Evolutionary conservation across 1,284 basidiomycete genomes (phyloP).

Genomic region (Neolentinus lepideus): DNA sequence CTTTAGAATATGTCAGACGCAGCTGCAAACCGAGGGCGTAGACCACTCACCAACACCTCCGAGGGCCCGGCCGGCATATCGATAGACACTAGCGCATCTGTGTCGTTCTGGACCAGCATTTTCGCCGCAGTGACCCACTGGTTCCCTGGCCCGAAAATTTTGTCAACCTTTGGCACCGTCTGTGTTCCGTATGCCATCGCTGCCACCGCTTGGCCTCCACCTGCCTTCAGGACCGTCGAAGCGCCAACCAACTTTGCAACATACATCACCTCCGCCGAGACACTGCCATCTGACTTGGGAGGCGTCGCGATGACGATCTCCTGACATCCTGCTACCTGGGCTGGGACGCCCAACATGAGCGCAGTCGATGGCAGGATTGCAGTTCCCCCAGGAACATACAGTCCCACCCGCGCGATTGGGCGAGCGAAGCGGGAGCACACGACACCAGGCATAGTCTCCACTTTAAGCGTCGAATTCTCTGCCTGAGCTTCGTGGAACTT

Average conservation of each 20-base stretch:
- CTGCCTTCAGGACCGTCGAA: slow-evolving; percentile 85
- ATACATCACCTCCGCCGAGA: slow-evolving; percentile 94
- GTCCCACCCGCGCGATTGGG: slow-evolving; percentile 90
- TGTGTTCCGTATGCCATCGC: slow-evolving; percentile 96
- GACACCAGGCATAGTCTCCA: slow-evolving; percentile 98
- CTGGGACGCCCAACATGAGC: slow-evolving; percentile 96
- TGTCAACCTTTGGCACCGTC: slow-evolving; percentile 98
- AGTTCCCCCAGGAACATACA: slow-evolving; percentile 98
- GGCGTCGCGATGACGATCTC: slow-evolving; percentile 95
- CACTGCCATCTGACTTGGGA: slow-evolving; percentile 82
- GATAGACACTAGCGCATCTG: slow-evolving; percentile 93
- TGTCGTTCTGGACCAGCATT: slow-evolving; percentile 98
- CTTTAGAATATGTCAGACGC: slow-evolving; percentile 29
- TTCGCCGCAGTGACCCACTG: slow-evolving; percentile 99
- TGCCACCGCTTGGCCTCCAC: slow-evolving; percentile 96
- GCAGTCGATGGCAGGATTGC: slow-evolving; percentile 96
- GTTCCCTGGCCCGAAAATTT: slow-evolving; percentile 98
- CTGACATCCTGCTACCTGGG: slow-evolving; percentile 94
- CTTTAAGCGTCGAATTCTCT: slow-evolving; percentile 63
- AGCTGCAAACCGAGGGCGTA: background rate
- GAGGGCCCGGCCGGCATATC: slow-evolving; percentile 99
- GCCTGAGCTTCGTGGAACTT: slow-evolving; percentile 88
- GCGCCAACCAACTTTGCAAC: slow-evolving; percentile 87
- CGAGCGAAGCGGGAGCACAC: slow-evolving; percentile 91
- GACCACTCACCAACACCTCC: slow-evolving; percentile 79